These are phyloP conservation scores for Sanguinoderma infundibulare DNA, from an alignment of 1,284 basidiomycete species.

Conservation along the genomic window DNA sequence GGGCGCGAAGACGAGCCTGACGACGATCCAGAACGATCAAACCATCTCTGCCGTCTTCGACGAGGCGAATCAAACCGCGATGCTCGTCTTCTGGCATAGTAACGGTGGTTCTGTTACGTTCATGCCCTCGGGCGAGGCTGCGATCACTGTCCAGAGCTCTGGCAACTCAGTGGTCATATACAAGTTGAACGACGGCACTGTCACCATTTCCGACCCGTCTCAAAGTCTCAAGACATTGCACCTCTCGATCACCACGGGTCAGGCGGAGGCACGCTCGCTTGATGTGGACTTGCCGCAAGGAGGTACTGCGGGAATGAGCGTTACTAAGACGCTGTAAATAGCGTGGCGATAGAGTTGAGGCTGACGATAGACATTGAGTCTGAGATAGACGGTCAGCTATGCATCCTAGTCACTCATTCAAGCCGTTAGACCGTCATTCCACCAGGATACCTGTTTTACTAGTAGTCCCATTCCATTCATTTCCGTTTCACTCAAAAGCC, in stretches of 20 bases:
- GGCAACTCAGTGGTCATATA: slow-evolving; percentile 51
- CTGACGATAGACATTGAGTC: too few species aligned
- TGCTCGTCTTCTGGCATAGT: slow-evolving; percentile 41
- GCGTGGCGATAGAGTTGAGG: background rate
- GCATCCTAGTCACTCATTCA: too few species aligned
- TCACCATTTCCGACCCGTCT: slow-evolving; percentile 65
- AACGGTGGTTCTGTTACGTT: slow-evolving; percentile 33
- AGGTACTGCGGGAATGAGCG: slow-evolving; percentile 48
- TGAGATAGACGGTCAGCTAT: too few species aligned
- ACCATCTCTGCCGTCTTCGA: slow-evolving; percentile 41
- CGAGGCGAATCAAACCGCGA: slow-evolving; percentile 30
- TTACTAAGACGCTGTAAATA: slow-evolving; percentile 34
- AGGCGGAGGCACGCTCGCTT: slow-evolving; percentile 35
- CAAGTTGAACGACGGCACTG: slow-evolving; percentile 41
- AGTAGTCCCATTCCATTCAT: background rate
- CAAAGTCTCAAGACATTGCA: slow-evolving; percentile 40
- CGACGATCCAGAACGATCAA: slow-evolving; percentile 43
- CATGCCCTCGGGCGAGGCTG: slow-evolving; percentile 18
- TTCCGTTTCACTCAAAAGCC: background rate
- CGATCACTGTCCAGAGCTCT: slow-evolving; percentile 41
- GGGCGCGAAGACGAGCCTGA: slow-evolving; percentile 30
- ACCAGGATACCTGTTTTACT: too few species aligned
- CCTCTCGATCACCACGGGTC: slow-evolving; percentile 35
- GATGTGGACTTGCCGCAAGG: slow-evolving; percentile 34
- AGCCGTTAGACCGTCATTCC: too few species aligned